Evolutionary conservation across 352 stramenopile species (phyloP).

Genomic region (Phytopythium sindhum): DNA sequence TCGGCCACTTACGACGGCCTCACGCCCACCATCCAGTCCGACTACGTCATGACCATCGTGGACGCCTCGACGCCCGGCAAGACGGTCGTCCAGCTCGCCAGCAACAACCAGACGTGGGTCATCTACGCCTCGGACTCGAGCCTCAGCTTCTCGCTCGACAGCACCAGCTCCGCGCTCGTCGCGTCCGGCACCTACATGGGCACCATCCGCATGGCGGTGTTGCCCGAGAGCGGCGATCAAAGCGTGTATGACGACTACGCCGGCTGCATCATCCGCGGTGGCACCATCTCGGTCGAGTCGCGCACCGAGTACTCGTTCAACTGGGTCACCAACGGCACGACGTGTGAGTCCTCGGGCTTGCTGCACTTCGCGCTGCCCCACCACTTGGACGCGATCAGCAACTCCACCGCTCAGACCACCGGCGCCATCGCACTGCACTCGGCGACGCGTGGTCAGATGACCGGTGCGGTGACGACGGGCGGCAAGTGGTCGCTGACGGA

Average conservation of each 20-base stretch:
- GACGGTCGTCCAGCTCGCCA: constrained; percentile 33
- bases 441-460: constrained; percentile 53
- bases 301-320: constrained; percentile 59
- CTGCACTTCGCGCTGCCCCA: constrained; percentile 66
- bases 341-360: constrained; percentile 38
- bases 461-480: constrained; percentile 27
- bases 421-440: constrained; percentile 43
- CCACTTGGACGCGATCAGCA: constrained; percentile 38
- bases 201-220: constrained; percentile 39
- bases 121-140: constrained; percentile 32
- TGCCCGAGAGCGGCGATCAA: constrained; percentile 21
- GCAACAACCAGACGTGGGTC: constrained; percentile 57
- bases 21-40: constrained; percentile 45
- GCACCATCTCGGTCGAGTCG: constrained; percentile 32
- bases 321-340: constrained; percentile 48
- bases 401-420: not conserved
- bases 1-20: constrained; percentile 56
- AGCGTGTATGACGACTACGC: constrained; percentile 41
- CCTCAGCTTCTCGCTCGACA: constrained; percentile 23
- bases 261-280: constrained; percentile 38
- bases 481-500: constrained; percentile 49
- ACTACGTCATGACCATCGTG: constrained; percentile 43
- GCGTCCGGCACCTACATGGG: constrained; percentile 28
- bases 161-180: constrained; percentile 20
- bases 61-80: constrained; percentile 29